phyloP scores from a whole-genome alignment of 192 early-diverging fungal species.

The Haplosporangium gracile region DNA sequence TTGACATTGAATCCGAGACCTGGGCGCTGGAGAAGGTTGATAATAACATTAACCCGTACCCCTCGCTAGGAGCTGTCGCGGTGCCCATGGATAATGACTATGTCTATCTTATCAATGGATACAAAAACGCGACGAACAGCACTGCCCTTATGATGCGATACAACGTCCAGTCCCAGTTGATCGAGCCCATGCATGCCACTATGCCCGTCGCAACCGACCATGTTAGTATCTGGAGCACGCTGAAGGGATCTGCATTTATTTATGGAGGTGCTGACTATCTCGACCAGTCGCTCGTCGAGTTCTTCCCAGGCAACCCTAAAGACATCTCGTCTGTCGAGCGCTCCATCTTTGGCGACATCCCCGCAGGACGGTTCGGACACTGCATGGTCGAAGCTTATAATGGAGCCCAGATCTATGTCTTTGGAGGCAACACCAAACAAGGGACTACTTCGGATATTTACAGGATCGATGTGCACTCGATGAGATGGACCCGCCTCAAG shows the following conservation, averaged over 20 bases:
- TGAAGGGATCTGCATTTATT: neutral
- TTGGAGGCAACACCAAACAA: constrained; percentile 10
- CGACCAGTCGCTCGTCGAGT: neutral
- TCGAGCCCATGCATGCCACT: neutral
- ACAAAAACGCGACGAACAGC: neutral
- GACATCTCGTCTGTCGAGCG: neutral
- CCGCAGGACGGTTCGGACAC: neutral
- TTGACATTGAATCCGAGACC: neutral
- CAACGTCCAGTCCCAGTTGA: neutral
- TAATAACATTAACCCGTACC: neutral
- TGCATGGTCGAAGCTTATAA: constrained; percentile 12
- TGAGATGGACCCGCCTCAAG: constrained; percentile 12
- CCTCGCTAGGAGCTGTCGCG: neutral
- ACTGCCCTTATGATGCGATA: neutral
- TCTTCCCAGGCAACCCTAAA: neutral
- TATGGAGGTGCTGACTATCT: neutral
- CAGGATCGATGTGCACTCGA: constrained; percentile 10
- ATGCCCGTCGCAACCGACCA: neutral
- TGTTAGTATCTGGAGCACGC: neutral
- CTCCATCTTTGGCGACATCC: neutral
- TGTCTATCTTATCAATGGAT: neutral
- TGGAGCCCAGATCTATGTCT: constrained; percentile 25
- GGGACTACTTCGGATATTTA: constrained; percentile 9
- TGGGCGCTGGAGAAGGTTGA: neutral
- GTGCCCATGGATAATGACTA: neutral